Base-by-base conservation (phyloP, 2,329 filamentous ascomycete genomes). In the Trichoderma endophyticum region DNA sequence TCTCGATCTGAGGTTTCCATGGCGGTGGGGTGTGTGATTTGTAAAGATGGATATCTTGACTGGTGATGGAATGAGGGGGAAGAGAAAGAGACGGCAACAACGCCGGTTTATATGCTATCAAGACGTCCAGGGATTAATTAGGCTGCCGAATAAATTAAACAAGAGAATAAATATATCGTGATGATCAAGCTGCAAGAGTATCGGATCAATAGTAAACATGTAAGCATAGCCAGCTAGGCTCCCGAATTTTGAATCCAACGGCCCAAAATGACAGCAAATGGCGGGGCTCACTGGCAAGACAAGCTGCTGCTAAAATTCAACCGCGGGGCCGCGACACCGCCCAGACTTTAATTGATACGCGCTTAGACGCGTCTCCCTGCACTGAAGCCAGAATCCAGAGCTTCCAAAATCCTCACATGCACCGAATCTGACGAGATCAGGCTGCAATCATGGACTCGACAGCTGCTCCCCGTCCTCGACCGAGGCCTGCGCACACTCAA, bases 401-500 rank as follows among this genome's bases (percentile, higher is more conserved):
- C 30, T 24, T 71, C 15, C 15, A 43, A 43, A 15, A 18, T 18
- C 9, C 60, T 60, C 51, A 18, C 36, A 39, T 21, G 61, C 61
- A 21, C 34, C 51, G 2, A n/a, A 32, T 32, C 64, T 32, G 12
- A 66, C 56, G 30, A 43, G 21, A 18, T 21, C n/a, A 39, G 8
- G 21, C 28, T n/a, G 18, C 60, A 28, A 75, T 14, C 30, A 82
- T 82, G 80, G 80, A 82, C 60, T 79, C 79, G 26, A 79, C 80
- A 73, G 74, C 74, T 48, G 75, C 78, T 1, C 73, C 77, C 11
- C 86, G 88, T 75, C 85, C 90, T 62, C 86, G 90, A 77, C 88
- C 89, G 71, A 86, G 91, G 73, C 91, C 91, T n/a, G 89, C 89
- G 8, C 89, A 99, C 82, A 95, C 94, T 3, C 91, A 93, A 69